Evolutionary conservation across 805 yeast species (phyloP), one percentile per base, ranked within the genome.

Genomic region (Sporopachydermia lactativora): DNA sequence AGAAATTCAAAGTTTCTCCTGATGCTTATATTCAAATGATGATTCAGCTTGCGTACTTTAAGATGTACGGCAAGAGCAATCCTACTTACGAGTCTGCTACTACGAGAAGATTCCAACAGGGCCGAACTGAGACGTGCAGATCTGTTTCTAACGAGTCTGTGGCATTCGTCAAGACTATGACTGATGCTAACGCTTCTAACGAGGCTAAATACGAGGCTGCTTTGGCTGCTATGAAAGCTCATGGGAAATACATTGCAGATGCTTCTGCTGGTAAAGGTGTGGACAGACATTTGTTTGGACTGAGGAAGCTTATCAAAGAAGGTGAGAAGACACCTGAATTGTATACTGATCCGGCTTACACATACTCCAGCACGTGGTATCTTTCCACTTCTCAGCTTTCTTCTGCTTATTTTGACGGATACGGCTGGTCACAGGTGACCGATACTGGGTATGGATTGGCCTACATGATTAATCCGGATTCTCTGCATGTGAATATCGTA

Each of bases 71-170:
- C 16, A 73, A 70, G 41, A 67, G 75, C 41, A 72, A 89, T 54
- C 96, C 96, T 47, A 89, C 96, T 8, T 89, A 89, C 62, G 98
- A 89, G 62, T 79, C 95, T 40, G 96, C 96, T 2, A 84, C 97
- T 15, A 89, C 96, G 2, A 76, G 97, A 60, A 79, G 75, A 57
- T 89, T 70, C 60, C 80, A 75, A 54, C 77, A 73, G 53, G 98
- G 98, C 42, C 75, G 98, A 59, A 89, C 97, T 5, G 98, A 89
- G 62, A 81, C 96, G 17, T 85, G 92, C 46, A 73, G 98, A 53
- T 65, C 85, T 3, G 95, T 84, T 6, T 77, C 95, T 5, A 56
- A 57, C 40, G 94, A 81, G 55, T 71, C 85, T 17, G 65, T 71
- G 38, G 64, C 65, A 24, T 82, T 86, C 60, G 94, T 81, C 43